Percentiles rank a stretch among this genome's conserved stretches.
Conservation (phyloP, 805 yeast genomes). For the Sugiyamaella valdiviana region DNA sequence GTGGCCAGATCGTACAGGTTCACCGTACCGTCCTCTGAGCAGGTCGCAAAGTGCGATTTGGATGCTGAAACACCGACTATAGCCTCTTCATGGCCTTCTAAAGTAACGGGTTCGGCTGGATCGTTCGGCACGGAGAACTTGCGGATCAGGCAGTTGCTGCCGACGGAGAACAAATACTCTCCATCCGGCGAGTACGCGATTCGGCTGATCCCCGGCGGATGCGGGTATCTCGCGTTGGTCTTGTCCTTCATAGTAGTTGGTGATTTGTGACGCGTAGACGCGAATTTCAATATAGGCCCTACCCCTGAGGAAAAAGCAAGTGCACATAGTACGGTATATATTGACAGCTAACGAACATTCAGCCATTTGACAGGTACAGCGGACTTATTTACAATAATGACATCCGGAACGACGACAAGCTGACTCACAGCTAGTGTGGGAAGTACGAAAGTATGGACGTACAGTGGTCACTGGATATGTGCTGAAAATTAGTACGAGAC, state of each 20-base stretch:
- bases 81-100: constrained; percentile 23
- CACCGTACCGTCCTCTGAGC: constrained; percentile 40
- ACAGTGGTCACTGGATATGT: too few species aligned
- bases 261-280: too few species aligned
- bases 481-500: too few species aligned
- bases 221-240: constrained; percentile 27
- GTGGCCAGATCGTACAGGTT: constrained; percentile 25
- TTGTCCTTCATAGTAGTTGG: constrained; percentile 5
- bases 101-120: constrained; percentile 30
- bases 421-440: too few species aligned
- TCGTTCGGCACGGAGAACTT: constrained; percentile 27
- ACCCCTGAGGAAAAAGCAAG: too few species aligned
- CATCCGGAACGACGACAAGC: too few species aligned
- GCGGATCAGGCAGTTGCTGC: constrained; percentile 32
- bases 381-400: too few species aligned
- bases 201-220: constrained; percentile 30
- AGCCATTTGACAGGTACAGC: too few species aligned
- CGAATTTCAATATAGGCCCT: too few species aligned
- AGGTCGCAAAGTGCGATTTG: constrained; percentile 33
- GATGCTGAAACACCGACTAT: constrained; percentile 24
- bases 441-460: too few species aligned
- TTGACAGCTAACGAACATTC: too few species aligned
- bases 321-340: too few species aligned
- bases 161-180: constrained; percentile 30
- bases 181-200: constrained; percentile 32